Base-by-base conservation (phyloP, 129 eudicot species). In the Deinandra increscens region DNA sequence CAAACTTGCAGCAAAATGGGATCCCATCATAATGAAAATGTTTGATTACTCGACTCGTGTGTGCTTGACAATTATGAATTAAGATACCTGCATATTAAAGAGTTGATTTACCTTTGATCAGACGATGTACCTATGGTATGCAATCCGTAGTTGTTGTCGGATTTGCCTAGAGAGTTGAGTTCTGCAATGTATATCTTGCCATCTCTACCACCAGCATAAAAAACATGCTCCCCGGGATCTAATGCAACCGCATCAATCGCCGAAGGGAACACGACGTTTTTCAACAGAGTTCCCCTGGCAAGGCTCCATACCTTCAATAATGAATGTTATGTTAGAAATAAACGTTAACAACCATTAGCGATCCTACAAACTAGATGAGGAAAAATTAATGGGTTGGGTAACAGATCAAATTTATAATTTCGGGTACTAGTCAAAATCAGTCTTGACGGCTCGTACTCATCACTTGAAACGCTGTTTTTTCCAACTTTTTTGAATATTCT, bases 201-300 rank as follows among this genome's bases (percentile, higher is more conserved):
- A 85, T 90, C 91, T 81, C 89, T 85, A 33, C 89, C 87, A 62
- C 97, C 97, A 70, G 95, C 95, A 81, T 90, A 87, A 75, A 90
- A 90, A 50, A 87, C 97, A 72, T 85, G 79, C 74, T 85, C 97
- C 4, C 85, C 84, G 22, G 87, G 91, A 80, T 87, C 95, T 56
- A 90, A 60, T 33, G 91, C 88, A 72, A 90, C 81, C 71, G 97
- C 95, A 71, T 90, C 95, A 20, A 90, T 85, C 63, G 82, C 60
- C 64, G 89, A 81, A 15, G 97, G 95, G 77, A 87, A 90, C 26
- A 87, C 88, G 43, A 90, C 69, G 75, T 83, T 81, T 62, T 91
- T 87, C 78, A 90, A 70, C 46, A 85, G 58, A 46, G 78, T 81
- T 58, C 95, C 95, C 69, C 33, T 83, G 44, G 84, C 78, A 34